phyloP scores from a whole-genome alignment of 768 basidiomycete species.

The Lepiota brunneoincarnata region DNA sequence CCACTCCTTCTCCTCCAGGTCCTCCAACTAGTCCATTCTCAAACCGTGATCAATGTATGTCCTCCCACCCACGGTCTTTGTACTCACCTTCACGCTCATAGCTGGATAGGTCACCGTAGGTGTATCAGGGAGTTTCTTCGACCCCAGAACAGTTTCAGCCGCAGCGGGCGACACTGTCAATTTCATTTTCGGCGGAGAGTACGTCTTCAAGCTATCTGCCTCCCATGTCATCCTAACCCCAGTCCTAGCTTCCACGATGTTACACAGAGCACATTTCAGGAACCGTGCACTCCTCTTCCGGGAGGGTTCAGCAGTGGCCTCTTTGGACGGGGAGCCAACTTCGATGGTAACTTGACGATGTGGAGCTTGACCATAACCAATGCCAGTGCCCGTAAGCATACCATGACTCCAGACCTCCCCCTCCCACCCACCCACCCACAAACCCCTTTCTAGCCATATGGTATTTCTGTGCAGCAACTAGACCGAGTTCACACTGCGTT shows the following conservation, averaged over 20 bases:
- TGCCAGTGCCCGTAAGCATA: constrained; percentile 23
- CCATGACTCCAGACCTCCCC: neutral
- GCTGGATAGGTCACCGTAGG: constrained; percentile 35
- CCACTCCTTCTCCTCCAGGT: neutral
- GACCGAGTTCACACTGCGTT: constrained; percentile 34
- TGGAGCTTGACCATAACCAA: constrained; percentile 37
- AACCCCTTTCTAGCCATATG: constrained; percentile 25
- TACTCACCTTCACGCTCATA: neutral
- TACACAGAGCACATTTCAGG: constrained; percentile 32
- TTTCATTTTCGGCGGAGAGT: constrained; percentile 40
- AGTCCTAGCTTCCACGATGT: constrained; percentile 34
- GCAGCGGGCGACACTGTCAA: constrained; percentile 30
- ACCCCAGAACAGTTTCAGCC: constrained; percentile 30
- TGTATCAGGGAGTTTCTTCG: constrained; percentile 36
- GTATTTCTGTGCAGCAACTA: constrained; percentile 35
- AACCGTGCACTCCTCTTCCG: constrained; percentile 34
- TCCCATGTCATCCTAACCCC: neutral
- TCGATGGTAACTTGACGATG: constrained; percentile 15
- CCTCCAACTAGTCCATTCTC: constrained; percentile 6
- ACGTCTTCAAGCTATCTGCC: constrained; percentile 8
- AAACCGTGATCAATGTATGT: constrained; percentile 16
- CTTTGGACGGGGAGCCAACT: constrained; percentile 20
- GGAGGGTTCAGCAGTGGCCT: constrained; percentile 42
- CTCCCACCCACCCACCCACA: neutral
- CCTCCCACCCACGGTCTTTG: neutral